These are phyloP conservation scores for Acer yangbiense DNA, from an alignment of 345 rosid species.

Conservation along the genomic window DNA sequence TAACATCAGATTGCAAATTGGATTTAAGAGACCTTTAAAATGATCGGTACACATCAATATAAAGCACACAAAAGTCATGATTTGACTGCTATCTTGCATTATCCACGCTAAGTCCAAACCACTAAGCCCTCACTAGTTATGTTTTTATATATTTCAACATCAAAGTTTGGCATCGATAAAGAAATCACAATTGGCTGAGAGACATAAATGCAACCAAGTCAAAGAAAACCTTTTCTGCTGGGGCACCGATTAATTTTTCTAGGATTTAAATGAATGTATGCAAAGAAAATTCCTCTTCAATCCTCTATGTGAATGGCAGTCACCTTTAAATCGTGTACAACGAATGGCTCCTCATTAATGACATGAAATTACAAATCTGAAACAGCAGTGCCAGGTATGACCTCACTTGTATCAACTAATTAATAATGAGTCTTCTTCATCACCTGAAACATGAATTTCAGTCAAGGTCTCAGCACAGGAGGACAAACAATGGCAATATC, in stretches of 20 bases:
- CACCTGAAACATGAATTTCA: conserved; percentile 51
- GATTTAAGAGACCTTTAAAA: not conserved
- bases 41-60: not conserved
- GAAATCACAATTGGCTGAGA: not conserved
- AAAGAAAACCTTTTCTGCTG: not conserved
- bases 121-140: not conserved
- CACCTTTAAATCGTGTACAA: conserved; percentile 73
- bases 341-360: conserved; percentile 77
- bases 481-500: not conserved
- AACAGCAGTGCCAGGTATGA: conserved; percentile 88
- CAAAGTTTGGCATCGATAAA: not conserved
- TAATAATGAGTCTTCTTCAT: conserved; percentile 97
- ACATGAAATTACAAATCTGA: conserved; percentile 77
- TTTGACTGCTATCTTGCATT: not conserved
- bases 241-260: not conserved
- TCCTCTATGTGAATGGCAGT: not conserved
- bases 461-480: not conserved
- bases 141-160: not conserved
- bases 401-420: conserved; percentile 79
- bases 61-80: not conserved
- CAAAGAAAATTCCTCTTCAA: not conserved
- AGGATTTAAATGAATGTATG: not conserved
- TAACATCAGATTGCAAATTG: not conserved
- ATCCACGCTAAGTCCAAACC: not conserved
- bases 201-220: not conserved